Evolutionary conservation across 257 asterid genomes (phyloP), one percentile per base, ranked within the genome.

Genomic region (Solanum gandarillasii): DNA sequence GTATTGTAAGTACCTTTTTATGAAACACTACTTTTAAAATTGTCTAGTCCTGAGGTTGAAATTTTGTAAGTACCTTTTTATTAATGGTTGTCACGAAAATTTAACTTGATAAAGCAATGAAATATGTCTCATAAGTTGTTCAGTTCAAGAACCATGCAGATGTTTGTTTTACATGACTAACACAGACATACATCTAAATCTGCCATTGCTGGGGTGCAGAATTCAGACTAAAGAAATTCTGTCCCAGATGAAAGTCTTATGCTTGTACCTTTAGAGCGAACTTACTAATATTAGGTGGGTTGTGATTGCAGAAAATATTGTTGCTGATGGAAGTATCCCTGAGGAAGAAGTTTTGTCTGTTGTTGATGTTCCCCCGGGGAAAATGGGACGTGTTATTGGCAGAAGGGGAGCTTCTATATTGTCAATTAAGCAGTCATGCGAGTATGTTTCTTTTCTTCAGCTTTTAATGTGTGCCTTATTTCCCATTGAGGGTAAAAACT

Each of bases 381-480:
- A 95, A 92, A 97, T 96, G 98, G 99, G 99, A 81, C 89, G 96
- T 89, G 86, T 97, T 89, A 97, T 97, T 74, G 99, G 99, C 86
- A 93, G 89, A 89, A 90, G 93, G 78, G 99, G 99, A 91, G 94
- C 91, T 88, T 93, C 93, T 88, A 97, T 97, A 91, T 86, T 95
- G 92, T 85, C 95, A 4, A 89, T 97, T 88, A 97, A 96, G 95
- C 92, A 94, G 85, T 94, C 98, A 5, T 95, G 98, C 99, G 91
- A 96, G 99, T 97, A 94, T 79, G 94, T 78, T 52, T 82, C 86
- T 82, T 52, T 82, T 39, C 43, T 52, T 82, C 29, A 52, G 67
- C 27, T 20, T 31, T 48, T 48, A 82, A 48, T 52, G 70, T 48
- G 31, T 31, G 71, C 71, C 29, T 48, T 75, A 16, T 27, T 74